These are phyloP conservation scores for Caloboletus inedulis DNA, from an alignment of 1,284 basidiomycete species.

Conservation along the genomic window DNA sequence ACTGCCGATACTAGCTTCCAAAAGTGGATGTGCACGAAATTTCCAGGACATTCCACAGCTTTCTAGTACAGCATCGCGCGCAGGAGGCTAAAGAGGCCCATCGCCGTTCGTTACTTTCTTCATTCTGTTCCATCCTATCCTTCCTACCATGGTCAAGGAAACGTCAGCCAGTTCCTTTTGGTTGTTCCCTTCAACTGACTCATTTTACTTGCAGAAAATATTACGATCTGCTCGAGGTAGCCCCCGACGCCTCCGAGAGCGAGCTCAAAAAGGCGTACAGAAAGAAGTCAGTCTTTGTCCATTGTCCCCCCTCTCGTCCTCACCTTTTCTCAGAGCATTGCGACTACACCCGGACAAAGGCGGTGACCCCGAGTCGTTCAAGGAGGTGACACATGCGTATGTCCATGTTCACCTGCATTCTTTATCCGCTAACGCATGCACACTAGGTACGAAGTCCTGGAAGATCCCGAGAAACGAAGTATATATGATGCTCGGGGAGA, in stretches of 20 bases:
- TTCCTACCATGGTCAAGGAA: slow-evolving; percentile 61
- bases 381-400: slow-evolving; percentile 95
- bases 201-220: slow-evolving; percentile 59
- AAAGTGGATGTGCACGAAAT: slow-evolving; percentile 28
- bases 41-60: slow-evolving; percentile 39
- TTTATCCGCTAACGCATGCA: slow-evolving; percentile 8
- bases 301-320: not conserved
- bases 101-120: slow-evolving; percentile 16
- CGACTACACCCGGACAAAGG: slow-evolving; percentile 95
- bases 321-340: slow-evolving; percentile 61
- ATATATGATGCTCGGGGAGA: slow-evolving; percentile 94
- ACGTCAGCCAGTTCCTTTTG: slow-evolving; percentile 43
- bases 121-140: slow-evolving; percentile 19
- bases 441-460: slow-evolving; percentile 87
- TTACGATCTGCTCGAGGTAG: slow-evolving; percentile 84
- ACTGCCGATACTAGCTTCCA: slow-evolving; percentile 13
- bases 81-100: slow-evolving; percentile 22
- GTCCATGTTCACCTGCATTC: slow-evolving; percentile 42
- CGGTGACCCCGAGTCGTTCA: slow-evolving; percentile 96
- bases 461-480: slow-evolving; percentile 82
- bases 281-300: slow-evolving; percentile 64
- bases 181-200: slow-evolving; percentile 9
- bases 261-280: slow-evolving; percentile 95
- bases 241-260: slow-evolving; percentile 71
- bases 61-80: slow-evolving; percentile 30